A percentile compares a stretch with the other conserved stretches of the same genome.
Conservation (phyloP, 352 stramenopile genomes). For the Phytopythium delawarense region DNA sequence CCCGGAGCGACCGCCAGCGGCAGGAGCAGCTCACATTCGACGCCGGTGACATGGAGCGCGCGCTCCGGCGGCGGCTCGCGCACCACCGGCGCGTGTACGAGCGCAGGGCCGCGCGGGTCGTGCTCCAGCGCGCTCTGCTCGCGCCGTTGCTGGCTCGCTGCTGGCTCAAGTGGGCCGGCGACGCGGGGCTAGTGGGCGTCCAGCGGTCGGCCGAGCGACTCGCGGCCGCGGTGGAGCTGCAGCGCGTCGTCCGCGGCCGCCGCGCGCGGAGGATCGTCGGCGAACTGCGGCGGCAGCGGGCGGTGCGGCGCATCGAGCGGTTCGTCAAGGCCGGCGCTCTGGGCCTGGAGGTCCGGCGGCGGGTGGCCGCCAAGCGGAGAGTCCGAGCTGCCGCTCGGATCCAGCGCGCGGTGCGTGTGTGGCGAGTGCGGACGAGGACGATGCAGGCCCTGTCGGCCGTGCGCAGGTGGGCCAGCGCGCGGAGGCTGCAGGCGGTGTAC, state of each 20-base stretch:
- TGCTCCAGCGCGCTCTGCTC: conserved; percentile 37
- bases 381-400: conserved; percentile 14
- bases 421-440: conserved; percentile 6
- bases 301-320: conserved; percentile 19
- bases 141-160: conserved; percentile 20
- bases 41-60: conserved; percentile 48
- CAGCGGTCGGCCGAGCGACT: conserved; percentile 17
- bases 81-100: conserved; percentile 29
- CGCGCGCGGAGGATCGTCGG: conserved; percentile 9
- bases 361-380: conserved; percentile 9
- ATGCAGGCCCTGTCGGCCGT: not conserved
- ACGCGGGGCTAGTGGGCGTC: not conserved
- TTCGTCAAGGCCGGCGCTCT: conserved; percentile 31
- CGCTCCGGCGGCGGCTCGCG: conserved; percentile 29
- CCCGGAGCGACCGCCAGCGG: not conserved
- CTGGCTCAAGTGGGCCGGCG: conserved; percentile 31
- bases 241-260: conserved; percentile 29
- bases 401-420: conserved; percentile 27
- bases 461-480: not conserved
- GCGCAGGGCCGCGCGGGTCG: conserved; percentile 25
- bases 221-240: conserved; percentile 33
- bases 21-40: conserved; percentile 27
- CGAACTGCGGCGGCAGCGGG: conserved; percentile 17
- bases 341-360: conserved; percentile 11
- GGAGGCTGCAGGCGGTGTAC: not conserved